Base-by-base conservation (phyloP, 2,329 filamentous ascomycete species). In the Gyromitra esculenta region DNA sequence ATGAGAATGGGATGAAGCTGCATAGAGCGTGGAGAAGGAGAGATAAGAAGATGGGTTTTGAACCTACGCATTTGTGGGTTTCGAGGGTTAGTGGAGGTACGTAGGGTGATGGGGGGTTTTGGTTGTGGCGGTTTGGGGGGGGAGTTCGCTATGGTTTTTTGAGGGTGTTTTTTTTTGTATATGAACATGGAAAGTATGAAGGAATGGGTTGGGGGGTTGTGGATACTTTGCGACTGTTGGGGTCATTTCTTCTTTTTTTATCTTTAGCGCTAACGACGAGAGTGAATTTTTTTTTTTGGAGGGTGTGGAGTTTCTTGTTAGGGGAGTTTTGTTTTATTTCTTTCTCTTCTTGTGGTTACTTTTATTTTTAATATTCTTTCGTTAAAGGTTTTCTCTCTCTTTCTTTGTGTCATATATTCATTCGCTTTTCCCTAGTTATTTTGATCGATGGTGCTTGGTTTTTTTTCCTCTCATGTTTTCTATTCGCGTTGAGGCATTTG, bases 51-150 rank as follows among this genome's bases (percentile, higher is more conserved):
- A 78, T 79, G 71, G 80, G 80, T 2, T 66, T 75, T 6, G 79
- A 81, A 15, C 79, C 80, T 13, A 80, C 80, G 31, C 80, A 81
- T 45, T 72, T 81, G 45, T 81, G 80, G 80, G 78, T 81, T 21
- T 73, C 65, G 15, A 73, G 78, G 25, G 76, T 78, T 13, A 78
- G 68, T 25, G 78, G 65, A 35, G 15, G 25, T 11, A 13, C 5
- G 18, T 68, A 68, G 39, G 18, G 15, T 31, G 25, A 31, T 31
- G 50, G 25, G 15, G 13, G 37, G 11, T 21, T 37, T 11, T 37
- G 18, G 6, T 67, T 31, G 4, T 9, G n/a, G 18, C 7, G n/a
- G 37, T 7, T 67, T 21, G 18, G n/a, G 31, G 18, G 11, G n/a
- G 37, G 8, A 2, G 2, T 31, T 31, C 25, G 25, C 4, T 25